Conservation (phyloP, 108 stramenopile genomes). For the Nitzschia sp. region DNA sequence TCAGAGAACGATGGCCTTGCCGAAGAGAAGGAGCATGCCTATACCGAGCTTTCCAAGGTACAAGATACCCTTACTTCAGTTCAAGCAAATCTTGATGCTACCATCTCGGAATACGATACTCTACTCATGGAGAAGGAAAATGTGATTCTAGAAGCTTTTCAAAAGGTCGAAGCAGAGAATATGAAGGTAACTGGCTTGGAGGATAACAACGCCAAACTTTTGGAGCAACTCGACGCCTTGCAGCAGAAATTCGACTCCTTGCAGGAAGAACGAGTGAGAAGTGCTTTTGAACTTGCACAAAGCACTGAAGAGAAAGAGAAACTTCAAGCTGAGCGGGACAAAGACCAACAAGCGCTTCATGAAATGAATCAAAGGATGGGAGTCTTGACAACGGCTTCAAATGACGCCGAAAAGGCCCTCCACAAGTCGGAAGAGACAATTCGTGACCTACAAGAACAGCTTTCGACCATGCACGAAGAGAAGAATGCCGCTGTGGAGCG, state of each 20-base stretch:
- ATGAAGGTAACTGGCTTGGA: neutral
- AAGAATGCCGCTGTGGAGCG: neutral
- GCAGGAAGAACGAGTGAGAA: conserved; percentile 22
- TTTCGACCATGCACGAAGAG: neutral
- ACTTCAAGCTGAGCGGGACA: conserved; percentile 1
- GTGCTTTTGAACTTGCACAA: conserved; percentile 30
- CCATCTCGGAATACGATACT: conserved; percentile 13
- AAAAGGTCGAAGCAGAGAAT: conserved; percentile 20
- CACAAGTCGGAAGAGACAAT: neutral
- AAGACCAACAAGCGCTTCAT: conserved; percentile 7
- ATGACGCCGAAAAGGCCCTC: conserved; percentile 15
- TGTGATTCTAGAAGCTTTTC: conserved; percentile 10
- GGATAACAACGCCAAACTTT: neutral
- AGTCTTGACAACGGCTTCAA: neutral
- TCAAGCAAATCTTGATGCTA: conserved; percentile 4
- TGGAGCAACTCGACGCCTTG: neutral
- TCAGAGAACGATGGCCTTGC: conserved; percentile 1
- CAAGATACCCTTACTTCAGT: neutral
- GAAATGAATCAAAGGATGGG: conserved; percentile 11
- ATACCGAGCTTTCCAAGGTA: neutral
- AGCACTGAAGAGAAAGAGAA: conserved; percentile 18
- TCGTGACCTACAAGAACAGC: conserved; percentile 3
- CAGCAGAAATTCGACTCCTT: conserved; percentile 14
- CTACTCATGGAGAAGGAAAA: conserved; percentile 72
- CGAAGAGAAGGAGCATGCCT: conserved; percentile 38